Percentiles rank a stretch among this genome's conserved stretches.
Evolutionary conservation across 2,329 filamentous ascomycete genomes (phyloP).

Genomic region (Teratosphaeriaceae sp.): DNA sequence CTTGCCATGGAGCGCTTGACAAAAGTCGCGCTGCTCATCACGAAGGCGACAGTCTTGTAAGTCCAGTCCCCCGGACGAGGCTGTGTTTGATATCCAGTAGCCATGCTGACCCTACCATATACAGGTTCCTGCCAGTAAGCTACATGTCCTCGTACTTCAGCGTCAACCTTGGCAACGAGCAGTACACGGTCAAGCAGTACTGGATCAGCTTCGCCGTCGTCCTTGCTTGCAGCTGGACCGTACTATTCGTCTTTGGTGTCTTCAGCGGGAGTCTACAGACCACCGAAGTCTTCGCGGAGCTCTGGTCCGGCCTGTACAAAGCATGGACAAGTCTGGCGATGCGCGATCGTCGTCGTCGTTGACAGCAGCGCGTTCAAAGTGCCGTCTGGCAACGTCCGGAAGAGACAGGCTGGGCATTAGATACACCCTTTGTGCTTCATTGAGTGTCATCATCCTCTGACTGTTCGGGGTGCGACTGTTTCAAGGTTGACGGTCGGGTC

Average conservation of each 20-base stretch:
- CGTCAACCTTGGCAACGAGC: constrained; percentile 54
- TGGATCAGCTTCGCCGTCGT: constrained; percentile 63
- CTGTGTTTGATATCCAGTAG: no score
- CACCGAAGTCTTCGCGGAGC: constrained; percentile 10
- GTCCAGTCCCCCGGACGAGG: no score
- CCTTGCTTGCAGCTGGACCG: constrained; percentile 51
- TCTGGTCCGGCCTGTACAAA: constrained; percentile 12
- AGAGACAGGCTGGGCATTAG: no score
- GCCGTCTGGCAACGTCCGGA: no score
- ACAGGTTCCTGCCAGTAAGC: constrained; percentile 69
- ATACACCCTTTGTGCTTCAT: no score
- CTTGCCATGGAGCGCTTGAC: constrained; percentile 65
- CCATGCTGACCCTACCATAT: no score
- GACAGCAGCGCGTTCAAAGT: no score
- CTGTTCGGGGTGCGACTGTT: no score
- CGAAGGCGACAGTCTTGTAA: constrained; percentile 67
- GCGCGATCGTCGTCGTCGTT: no score
- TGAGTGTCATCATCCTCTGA: no score
- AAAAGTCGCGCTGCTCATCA: constrained; percentile 63
- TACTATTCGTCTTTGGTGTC: constrained; percentile 52
- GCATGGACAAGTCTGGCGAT: no score
- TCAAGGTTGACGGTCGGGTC: no score
- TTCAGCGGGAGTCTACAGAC: constrained; percentile 51
- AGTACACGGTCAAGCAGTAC: constrained; percentile 57
- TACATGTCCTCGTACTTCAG: constrained; percentile 72